Conservation (phyloP, 768 basidiomycete genomes). For the Suillus bovinus region DNA sequence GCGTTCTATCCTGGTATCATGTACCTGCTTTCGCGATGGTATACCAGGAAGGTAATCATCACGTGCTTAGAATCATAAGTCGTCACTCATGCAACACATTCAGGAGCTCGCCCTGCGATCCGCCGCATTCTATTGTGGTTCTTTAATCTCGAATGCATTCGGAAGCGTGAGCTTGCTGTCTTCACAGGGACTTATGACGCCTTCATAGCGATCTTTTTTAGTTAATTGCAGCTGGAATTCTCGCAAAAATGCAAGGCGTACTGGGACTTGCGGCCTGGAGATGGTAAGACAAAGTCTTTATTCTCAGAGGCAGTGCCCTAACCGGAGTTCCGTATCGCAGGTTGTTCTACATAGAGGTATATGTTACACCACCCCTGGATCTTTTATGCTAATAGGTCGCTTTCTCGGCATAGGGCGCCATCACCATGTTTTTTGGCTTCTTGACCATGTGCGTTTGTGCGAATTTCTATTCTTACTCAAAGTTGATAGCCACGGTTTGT, state of each 20-base stretch:
- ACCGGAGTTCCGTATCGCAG: slow-evolving; percentile 29
- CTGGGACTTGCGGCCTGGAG: slow-evolving; percentile 70
- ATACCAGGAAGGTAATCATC: slow-evolving; percentile 40
- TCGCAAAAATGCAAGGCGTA: slow-evolving; percentile 66
- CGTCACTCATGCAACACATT: background rate
- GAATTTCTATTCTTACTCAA: background rate
- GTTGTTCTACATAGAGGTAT: slow-evolving; percentile 72
- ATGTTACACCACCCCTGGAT: background rate
- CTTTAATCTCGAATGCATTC: slow-evolving; percentile 67
- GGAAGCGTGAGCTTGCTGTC: slow-evolving; percentile 48
- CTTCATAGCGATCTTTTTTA: slow-evolving; percentile 23
- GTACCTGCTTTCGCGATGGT: slow-evolving; percentile 53
- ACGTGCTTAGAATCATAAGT: background rate
- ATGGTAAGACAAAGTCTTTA: slow-evolving; percentile 44
- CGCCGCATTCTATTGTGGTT: slow-evolving; percentile 58
- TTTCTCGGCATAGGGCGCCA: slow-evolving; percentile 47
- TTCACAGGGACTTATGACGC: background rate
- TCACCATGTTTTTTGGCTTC: slow-evolving; percentile 62
- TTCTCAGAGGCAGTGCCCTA: background rate
- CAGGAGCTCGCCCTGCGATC: slow-evolving; percentile 66
- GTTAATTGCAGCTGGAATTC: slow-evolving; percentile 76
- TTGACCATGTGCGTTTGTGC: slow-evolving; percentile 43
- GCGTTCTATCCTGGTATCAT: slow-evolving; percentile 65
- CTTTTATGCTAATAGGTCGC: background rate
- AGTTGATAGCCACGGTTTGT: background rate